Base-by-base conservation (phyloP, 306 rosid genomes). In the Calophaca sinica region DNA sequence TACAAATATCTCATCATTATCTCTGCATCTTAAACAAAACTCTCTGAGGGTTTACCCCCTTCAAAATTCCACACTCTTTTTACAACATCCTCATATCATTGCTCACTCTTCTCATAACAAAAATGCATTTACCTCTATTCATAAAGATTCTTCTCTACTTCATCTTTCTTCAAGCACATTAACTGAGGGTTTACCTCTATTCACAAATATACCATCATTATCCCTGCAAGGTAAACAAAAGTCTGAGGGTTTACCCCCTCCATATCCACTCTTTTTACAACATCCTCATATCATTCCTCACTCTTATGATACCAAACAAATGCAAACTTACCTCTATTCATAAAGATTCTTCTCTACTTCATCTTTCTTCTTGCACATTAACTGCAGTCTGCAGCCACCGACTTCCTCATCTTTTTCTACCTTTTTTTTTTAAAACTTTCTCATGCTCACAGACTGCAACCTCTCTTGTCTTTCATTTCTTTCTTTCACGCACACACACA, bases 1-100 rank as follows among this genome's bases (percentile, higher is more conserved):
- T 57, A 59, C 48, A 55, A 54, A 59, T 7, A 67, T 7, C 42
- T 67, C 68, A 67, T 20, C 68, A 11, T n/a, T 41, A 44, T 31
- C 4, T 31, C 53, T 26, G 36, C 64, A 5, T 33, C 62, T 52
- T 70, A 10, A 10, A 44, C 49, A 70, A 36, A 54, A 54, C 36
- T 33, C 64, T 15, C 11, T 36, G 20, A 70, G 26, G 48, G 13
- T 70, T 52, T 15, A 52, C 62, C 50, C 62, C 74, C 49, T 7
- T 29, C 55, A 72, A 57, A 28, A 42, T 29, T 9, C 63, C 12
- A 4, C 49, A 10, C 39, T 15, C 39, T 4, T 33, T 59, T 51
- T 57, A 68, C 44, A 68, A 41, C 33, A 68, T 41, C n/a, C 42
- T 44, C 60, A 15, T 2, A 8, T 20, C 26, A 20, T 20, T 4